Base-by-base conservation (phyloP, 306 rosid genomes). In the Vigna trinervia region DNA sequence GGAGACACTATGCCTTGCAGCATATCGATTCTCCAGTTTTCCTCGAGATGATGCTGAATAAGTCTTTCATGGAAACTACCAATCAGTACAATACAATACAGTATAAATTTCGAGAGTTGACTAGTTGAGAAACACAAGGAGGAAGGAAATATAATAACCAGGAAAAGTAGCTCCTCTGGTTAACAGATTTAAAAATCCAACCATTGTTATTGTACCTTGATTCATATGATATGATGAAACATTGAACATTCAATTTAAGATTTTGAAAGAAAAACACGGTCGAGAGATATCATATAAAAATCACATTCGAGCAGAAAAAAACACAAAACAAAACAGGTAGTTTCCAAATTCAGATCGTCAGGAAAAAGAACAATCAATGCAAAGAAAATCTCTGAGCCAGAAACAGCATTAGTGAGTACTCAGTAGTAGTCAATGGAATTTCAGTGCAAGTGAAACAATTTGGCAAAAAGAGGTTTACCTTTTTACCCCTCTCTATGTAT, bases 401-500 rank as follows among this genome's bases (percentile, higher is more conserved):
- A 12, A 28, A 26, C 56, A 52, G 41, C 70, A 76, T 60, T 26
- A 58, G 66, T 51, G n/a, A 58, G 26, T 11, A 11, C 1, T n/a
- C 28, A 19, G 20, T 5, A 32, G 48, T 71, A 32, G 36, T 71
- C 28, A 79, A 57, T 58, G 32, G 41, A 58, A 57, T 60, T 39
- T 12, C 4, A 64, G 3, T 45, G 38, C 69, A 30, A 71, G 0
- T 77, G 46, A 43, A 74, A 22, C 19, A 68, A 45, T 41, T 23
- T 14, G n/a, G 51, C 23, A 26, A 30, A 22, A 69, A 39, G 1
- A 10, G 14, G 22, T 81, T 34, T 41, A 95, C 99, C 98, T 88
- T 95, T 77, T 91, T 87, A n/a, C 97, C 99, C 79, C 99, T 89
- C 74, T 96, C 99, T 76, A 96, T 92, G 88, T 92, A 96, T 86